phyloP scores from a whole-genome alignment of 306 rosid species.

The Vigna unguiculata region DNA sequence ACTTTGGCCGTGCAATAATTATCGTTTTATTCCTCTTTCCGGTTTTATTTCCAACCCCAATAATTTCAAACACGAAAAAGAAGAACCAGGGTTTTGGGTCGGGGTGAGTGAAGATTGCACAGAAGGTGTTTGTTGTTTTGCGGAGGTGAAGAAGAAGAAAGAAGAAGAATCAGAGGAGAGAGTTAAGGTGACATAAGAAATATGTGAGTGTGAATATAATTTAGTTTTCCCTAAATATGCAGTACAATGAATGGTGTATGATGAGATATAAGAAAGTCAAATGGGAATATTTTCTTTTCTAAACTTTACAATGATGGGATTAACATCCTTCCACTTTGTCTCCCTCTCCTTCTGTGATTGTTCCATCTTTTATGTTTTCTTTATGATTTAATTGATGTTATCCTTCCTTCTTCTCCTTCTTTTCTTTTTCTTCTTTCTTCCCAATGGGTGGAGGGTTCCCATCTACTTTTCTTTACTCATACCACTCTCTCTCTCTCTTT shows the following conservation, averaged over 20 bases:
- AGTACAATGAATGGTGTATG: constrained; percentile 77
- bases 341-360: constrained; percentile 58
- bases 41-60: not conserved
- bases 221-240: not conserved
- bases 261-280: constrained; percentile 83
- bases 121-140: constrained; percentile 10
- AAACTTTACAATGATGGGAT: constrained; percentile 86
- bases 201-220: too few relatives aligned
- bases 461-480: constrained; percentile 81
- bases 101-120: too few relatives aligned
- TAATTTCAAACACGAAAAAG: not conserved
- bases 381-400: constrained; percentile 42
- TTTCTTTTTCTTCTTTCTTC: not conserved
- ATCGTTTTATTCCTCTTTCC: not conserved
- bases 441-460: constrained; percentile 38
- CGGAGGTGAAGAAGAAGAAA: constrained; percentile 39
- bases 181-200: constrained; percentile 9
- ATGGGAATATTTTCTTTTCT: constrained; percentile 68
- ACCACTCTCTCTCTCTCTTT: constrained; percentile 47
- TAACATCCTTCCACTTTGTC: constrained; percentile 99
- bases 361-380: constrained; percentile 39
- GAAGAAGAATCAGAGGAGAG: not conserved
- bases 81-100: not conserved
- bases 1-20: not conserved
- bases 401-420: constrained; percentile 19